phyloP scores from a whole-genome alignment of 1,284 basidiomycete species.

The Phenoliferia sp. region DNA sequence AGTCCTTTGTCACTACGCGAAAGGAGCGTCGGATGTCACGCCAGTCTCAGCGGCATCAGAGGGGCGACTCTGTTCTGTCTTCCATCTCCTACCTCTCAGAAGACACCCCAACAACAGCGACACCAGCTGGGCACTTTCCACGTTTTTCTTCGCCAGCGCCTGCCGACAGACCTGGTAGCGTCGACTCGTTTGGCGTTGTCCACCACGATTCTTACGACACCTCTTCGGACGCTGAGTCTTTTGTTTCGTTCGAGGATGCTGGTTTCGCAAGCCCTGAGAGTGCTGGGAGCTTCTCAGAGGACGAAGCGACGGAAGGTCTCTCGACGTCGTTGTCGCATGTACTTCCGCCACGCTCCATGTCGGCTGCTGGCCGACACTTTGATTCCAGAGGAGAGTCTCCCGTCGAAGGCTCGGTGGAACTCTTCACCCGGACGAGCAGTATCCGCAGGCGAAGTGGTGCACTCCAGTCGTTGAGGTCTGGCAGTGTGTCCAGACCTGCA shows the following conservation, averaged over 20 bases:
- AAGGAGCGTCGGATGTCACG: neutral
- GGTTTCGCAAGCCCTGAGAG: neutral
- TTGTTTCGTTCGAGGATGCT: neutral
- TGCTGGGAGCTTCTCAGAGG: neutral
- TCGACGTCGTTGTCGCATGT: neutral
- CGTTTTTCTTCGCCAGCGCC: neutral
- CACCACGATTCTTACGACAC: neutral
- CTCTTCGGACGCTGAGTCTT: neutral
- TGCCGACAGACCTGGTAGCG: neutral
- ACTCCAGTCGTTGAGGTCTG: no score
- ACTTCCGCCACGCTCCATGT: neutral
- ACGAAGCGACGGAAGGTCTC: neutral
- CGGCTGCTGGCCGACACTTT: neutral
- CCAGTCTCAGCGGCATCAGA: neutral
- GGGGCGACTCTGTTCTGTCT: neutral
- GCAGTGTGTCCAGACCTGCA: no score
- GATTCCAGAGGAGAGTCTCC: neutral
- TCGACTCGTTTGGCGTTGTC: neutral
- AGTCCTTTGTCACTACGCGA: neutral
- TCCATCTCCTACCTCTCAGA: neutral
- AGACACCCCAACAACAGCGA: neutral
- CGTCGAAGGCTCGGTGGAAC: conserved; percentile 13
- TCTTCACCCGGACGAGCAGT: conserved; percentile 26
- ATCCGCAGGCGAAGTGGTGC: no score
- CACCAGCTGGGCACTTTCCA: neutral